These are phyloP conservation scores for Pyropia yezoensis DNA, from an alignment of 23 red algal species.

Conservation along the genomic window DNA sequence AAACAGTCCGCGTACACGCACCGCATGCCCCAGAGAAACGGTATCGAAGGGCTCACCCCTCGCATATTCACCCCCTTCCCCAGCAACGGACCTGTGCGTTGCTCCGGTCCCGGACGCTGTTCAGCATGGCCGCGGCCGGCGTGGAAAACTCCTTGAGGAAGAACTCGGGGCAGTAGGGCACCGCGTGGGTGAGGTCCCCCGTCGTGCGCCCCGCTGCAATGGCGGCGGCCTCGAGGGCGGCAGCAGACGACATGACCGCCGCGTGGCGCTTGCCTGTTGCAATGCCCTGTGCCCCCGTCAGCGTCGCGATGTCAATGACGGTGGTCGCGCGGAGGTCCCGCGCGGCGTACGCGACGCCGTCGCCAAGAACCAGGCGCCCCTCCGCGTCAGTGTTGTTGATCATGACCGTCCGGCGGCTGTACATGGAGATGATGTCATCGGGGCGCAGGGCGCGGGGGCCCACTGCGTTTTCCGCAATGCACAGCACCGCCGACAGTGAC, in stretches of 20 bases:
- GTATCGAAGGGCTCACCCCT: too few relatives aligned
- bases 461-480: conserved; percentile 33
- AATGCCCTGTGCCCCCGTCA: conserved; percentile 23
- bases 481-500: conserved; percentile 9
- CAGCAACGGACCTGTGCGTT: conserved; percentile 2
- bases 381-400: conserved; percentile 55
- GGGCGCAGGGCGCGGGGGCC: not conserved
- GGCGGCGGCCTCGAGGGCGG: not conserved
- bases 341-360: conserved; percentile 22
- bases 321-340: conserved; percentile 1
- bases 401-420: conserved; percentile 24
- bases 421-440: conserved; percentile 23
- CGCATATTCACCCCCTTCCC: too few relatives aligned
- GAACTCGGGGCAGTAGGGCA: conserved; percentile 31
- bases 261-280: conserved; percentile 20
- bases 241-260: not conserved
- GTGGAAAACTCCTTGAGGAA: conserved; percentile 7
- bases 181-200: conserved; percentile 18
- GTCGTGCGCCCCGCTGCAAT: conserved; percentile 2
- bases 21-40: too few relatives aligned
- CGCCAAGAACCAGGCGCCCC: conserved; percentile 24
- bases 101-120: conserved; percentile 3
- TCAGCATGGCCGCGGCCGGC: conserved; percentile 22
- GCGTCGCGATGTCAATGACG: conserved; percentile 36
- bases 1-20: too few relatives aligned